These are phyloP conservation scores for Suillus ampliporus DNA, from an alignment of 768 basidiomycete genomes.

Conservation along the genomic window DNA sequence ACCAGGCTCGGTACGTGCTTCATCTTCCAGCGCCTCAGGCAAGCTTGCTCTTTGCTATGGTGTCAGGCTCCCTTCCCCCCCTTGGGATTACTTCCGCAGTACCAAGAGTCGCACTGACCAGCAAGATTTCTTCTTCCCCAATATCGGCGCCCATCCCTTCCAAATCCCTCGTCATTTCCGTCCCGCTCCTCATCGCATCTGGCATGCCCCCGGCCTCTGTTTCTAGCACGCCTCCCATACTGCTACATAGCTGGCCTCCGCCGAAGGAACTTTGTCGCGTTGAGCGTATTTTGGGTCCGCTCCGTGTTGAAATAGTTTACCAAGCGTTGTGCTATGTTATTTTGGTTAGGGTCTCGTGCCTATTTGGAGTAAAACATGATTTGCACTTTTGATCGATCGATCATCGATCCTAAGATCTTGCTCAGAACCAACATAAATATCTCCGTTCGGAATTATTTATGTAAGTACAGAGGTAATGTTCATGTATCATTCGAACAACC, in stretches of 20 bases:
- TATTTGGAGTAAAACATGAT: not conserved
- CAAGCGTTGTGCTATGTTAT: constrained; percentile 2
- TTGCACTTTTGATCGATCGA: too few species aligned
- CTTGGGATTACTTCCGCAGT: too few species aligned
- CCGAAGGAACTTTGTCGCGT: not conserved
- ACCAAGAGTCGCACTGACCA: too few species aligned
- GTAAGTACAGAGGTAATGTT: too few species aligned
- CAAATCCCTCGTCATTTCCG: not conserved
- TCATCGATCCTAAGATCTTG: too few species aligned
- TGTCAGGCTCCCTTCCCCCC: not conserved
- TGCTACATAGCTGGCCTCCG: constrained; percentile 2
- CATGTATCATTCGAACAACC: too few species aligned
- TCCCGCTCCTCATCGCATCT: not conserved
- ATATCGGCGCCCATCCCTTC: not conserved
- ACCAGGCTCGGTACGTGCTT: not conserved
- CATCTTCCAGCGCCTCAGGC: not conserved
- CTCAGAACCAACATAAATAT: not conserved
- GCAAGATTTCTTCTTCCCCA: not conserved
- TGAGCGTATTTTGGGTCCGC: constrained; percentile 6
- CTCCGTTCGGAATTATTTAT: too few species aligned
- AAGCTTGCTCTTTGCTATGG: constrained; percentile 3
- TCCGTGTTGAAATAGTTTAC: constrained; percentile 6
- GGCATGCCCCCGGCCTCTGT: not conserved
- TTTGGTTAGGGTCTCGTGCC: not conserved
- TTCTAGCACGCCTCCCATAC: not conserved